phyloP scores from a whole-genome alignment of 148 eudicot species.

The Cornus controversa region DNA sequence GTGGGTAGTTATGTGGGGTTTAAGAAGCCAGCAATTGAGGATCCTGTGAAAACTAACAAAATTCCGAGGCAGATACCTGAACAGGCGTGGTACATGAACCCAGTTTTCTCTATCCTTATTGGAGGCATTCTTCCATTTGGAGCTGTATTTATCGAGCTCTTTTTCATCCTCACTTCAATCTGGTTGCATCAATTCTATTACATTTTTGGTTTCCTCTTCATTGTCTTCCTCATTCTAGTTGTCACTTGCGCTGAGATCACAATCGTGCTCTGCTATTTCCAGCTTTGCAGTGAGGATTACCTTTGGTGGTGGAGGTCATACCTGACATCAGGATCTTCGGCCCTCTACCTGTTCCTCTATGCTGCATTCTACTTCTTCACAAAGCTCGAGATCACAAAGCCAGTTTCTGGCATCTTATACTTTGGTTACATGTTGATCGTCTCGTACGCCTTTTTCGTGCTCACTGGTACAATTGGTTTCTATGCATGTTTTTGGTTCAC shows the following conservation, averaged over 20 bases:
- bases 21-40: slow-evolving; percentile 27
- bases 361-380: slow-evolving; percentile 40
- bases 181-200: slow-evolving; percentile 44
- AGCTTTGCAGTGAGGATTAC: slow-evolving; percentile 47
- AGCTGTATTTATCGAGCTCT: slow-evolving; percentile 43
- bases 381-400: slow-evolving; percentile 35
- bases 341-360: slow-evolving; percentile 37
- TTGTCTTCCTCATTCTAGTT: slow-evolving; percentile 33
- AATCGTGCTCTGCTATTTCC: slow-evolving; percentile 39
- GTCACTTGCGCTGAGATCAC: slow-evolving; percentile 46
- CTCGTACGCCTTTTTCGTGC: slow-evolving; percentile 38
- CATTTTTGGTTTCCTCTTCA: slow-evolving; percentile 38
- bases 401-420: slow-evolving; percentile 32
- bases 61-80: slow-evolving; percentile 41
- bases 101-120: slow-evolving; percentile 38
- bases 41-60: slow-evolving; percentile 36
- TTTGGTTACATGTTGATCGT: slow-evolving; percentile 41
- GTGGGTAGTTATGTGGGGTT: slow-evolving; percentile 35
- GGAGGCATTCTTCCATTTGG: slow-evolving; percentile 47
- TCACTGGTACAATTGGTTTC: slow-evolving; percentile 45
- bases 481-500: slow-evolving; percentile 45
- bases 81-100: slow-evolving; percentile 47
- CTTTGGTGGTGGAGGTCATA: slow-evolving; percentile 47
- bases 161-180: slow-evolving; percentile 40
- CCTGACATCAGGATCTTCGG: slow-evolving; percentile 39